phyloP scores from a whole-genome alignment of 805 yeast species.

The Spathaspora arborariae region DNA sequence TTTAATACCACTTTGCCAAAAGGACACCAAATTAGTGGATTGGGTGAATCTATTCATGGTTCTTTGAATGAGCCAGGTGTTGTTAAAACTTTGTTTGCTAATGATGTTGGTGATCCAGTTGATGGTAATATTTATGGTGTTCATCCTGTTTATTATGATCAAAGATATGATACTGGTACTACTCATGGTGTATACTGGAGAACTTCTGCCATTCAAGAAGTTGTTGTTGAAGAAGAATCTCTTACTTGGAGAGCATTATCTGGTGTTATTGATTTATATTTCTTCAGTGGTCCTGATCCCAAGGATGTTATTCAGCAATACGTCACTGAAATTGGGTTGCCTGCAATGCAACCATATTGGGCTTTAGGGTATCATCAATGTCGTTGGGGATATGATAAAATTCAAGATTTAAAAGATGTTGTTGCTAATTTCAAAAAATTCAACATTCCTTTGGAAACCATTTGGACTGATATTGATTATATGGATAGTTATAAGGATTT shows the following conservation, averaged over 20 bases:
- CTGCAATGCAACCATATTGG: constrained; percentile 24
- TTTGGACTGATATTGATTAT: constrained; percentile 23
- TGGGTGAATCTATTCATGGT: constrained; percentile 31
- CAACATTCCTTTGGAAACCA: constrained; percentile 20
- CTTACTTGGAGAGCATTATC: constrained; percentile 26
- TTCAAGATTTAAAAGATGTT: constrained; percentile 15
- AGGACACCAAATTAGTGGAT: constrained; percentile 23
- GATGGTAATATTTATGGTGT: constrained; percentile 30
- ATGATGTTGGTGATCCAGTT: constrained; percentile 22
- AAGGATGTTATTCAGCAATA: constrained; percentile 21
- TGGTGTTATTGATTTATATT: constrained; percentile 25
- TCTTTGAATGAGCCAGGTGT: constrained; percentile 21
- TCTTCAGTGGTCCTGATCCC: constrained; percentile 20
- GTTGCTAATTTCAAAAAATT: constrained; percentile 15
- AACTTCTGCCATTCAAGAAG: constrained; percentile 26
- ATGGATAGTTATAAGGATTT: constrained; percentile 23
- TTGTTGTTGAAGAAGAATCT: constrained; percentile 19
- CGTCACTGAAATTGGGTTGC: constrained; percentile 18
- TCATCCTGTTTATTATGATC: constrained; percentile 29
- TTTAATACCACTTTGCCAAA: constrained; percentile 24
- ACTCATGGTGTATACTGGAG: constrained; percentile 30
- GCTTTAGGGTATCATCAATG: constrained; percentile 24
- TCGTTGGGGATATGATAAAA: constrained; percentile 20
- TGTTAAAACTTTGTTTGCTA: constrained; percentile 25
- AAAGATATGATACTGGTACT: constrained; percentile 17